phyloP scores from a whole-genome alignment of 2,329 filamentous ascomycete genomes.

The Chaetomiaceae sp. region DNA sequence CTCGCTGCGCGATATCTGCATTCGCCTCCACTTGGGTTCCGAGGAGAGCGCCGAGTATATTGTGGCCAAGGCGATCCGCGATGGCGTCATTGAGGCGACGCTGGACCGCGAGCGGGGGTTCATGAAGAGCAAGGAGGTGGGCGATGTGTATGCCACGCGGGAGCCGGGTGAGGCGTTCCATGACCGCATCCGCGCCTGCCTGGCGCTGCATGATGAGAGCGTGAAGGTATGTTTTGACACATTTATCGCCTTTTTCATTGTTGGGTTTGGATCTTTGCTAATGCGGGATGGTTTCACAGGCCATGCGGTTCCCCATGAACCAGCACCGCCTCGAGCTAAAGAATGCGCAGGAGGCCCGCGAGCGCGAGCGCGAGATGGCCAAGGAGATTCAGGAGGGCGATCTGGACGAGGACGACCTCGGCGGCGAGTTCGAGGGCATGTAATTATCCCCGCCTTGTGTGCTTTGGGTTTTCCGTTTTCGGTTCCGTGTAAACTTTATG shows the following conservation, averaged over 20 bases:
- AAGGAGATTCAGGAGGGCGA: constrained; percentile 99
- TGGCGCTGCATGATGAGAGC: constrained; percentile 92
- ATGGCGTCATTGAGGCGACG: constrained; percentile 94
- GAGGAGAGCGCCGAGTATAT: constrained; percentile 99
- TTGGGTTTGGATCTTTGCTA: background rate
- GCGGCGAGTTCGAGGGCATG: constrained; percentile 93
- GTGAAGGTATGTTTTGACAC: constrained; percentile 81
- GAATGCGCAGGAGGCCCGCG: constrained; percentile 96
- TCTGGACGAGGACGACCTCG: constrained; percentile 92
- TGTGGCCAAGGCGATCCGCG: constrained; percentile 95
- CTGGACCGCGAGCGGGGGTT: constrained; percentile 91
- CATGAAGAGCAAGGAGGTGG: constrained; percentile 97
- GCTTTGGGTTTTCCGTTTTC: constrained; percentile 5
- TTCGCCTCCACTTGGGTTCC: constrained; percentile 85
- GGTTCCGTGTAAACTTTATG: constrained; percentile 25
- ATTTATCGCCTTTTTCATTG: background rate
- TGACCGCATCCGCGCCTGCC: constrained; percentile 87
- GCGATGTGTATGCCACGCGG: constrained; percentile 91
- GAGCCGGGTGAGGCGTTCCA: constrained; percentile 98
- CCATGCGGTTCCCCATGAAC: constrained; percentile 99
- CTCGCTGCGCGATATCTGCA: constrained; percentile 93
- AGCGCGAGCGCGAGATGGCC: constrained; percentile 91
- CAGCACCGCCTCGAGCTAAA: constrained; percentile 95
- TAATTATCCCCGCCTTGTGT: constrained; percentile 43
- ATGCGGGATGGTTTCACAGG: constrained; percentile 46